These are phyloP conservation scores for Globisporangium emineosum DNA, from an alignment of 352 stramenopile species.

Conservation along the genomic window DNA sequence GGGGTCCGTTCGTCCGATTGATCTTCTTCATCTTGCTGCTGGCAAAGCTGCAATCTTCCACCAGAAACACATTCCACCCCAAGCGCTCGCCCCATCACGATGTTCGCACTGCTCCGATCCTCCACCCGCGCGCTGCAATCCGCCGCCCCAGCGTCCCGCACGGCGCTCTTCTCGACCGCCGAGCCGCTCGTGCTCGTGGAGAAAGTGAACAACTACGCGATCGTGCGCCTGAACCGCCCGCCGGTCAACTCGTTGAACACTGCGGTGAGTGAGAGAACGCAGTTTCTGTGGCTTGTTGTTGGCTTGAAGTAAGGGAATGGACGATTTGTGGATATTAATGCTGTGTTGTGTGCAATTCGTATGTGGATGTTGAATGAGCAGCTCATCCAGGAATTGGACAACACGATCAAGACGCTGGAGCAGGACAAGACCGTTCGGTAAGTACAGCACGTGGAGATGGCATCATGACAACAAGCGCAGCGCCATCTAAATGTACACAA, in stretches of 20 bases:
- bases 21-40: not conserved
- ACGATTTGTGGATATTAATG: not conserved
- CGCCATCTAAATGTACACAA: not conserved
- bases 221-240: constrained; percentile 77
- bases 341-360: not conserved
- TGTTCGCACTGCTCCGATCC: constrained; percentile 17
- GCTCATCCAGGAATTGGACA: constrained; percentile 66
- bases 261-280: constrained; percentile 27
- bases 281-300: not conserved
- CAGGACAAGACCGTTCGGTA: constrained; percentile 75
- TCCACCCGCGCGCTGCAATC: constrained; percentile 5
- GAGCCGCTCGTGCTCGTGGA: constrained; percentile 71
- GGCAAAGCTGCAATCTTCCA: not conserved
- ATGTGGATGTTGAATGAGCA: constrained; percentile 17
- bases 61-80: constrained; percentile 14
- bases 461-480: not conserved
- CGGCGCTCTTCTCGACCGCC: constrained; percentile 26
- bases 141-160: constrained; percentile 8
- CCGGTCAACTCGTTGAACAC: constrained; percentile 84
- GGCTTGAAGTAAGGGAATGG: not conserved
- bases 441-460: constrained; percentile 1
- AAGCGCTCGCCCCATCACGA: constrained; percentile 9
- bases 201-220: constrained; percentile 65
- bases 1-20: not conserved
- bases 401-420: constrained; percentile 69